These are phyloP conservation scores for Sporisorium graminicola DNA, from an alignment of 1,284 basidiomycete genomes.

Conservation along the genomic window DNA sequence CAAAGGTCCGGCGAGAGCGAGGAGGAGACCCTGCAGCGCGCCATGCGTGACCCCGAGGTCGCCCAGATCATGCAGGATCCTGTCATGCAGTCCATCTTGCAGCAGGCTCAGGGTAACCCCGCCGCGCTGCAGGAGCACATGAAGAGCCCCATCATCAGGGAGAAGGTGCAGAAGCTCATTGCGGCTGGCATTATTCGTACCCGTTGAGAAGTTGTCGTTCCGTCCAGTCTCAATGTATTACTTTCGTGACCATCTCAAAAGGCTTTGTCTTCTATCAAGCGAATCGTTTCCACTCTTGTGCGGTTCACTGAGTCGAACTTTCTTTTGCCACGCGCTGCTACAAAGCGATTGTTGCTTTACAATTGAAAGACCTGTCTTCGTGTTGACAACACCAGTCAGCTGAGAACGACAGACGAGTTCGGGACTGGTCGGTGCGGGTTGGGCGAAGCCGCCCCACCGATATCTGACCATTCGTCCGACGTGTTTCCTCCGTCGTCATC, in stretches of 20 bases:
- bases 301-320: too few relatives aligned
- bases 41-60: constrained; percentile 97
- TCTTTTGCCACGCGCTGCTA: background rate
- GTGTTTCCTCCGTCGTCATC: constrained; percentile 15
- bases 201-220: constrained; percentile 26
- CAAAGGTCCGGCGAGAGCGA: constrained; percentile 90
- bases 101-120: constrained; percentile 93
- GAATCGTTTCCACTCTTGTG: too few relatives aligned
- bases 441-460: constrained; percentile 21
- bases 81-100: constrained; percentile 78
- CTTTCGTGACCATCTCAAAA: background rate
- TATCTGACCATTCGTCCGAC: constrained; percentile 58
- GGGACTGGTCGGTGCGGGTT: constrained; percentile 1
- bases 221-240: background rate
- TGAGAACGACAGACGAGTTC: constrained; percentile 8
- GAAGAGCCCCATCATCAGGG: constrained; percentile 83
- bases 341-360: background rate
- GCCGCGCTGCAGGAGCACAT: constrained; percentile 93
- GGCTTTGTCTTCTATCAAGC: background rate
- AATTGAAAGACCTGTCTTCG: too few relatives aligned
- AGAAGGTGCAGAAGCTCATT: constrained; percentile 91
- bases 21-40: constrained; percentile 90
- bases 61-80: constrained; percentile 76
- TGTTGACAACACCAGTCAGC: background rate
- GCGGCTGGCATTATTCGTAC: constrained; percentile 87